Evolutionary conservation across 306 rosid genomes (phyloP), one percentile per base, ranked within the genome.

Genomic region (peach (Prunus persica)): DNA sequence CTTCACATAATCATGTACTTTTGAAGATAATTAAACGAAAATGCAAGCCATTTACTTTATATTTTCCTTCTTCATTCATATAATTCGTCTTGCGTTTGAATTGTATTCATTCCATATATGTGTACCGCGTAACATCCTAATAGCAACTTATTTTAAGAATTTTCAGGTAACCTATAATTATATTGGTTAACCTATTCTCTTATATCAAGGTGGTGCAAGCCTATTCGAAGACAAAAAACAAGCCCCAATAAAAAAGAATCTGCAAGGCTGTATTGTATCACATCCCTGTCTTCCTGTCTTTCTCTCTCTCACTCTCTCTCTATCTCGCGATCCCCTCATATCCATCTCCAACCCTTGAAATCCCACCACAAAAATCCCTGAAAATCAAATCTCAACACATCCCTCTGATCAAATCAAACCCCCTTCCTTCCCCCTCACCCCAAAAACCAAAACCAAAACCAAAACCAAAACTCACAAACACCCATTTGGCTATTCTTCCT

Each of bases 371-470:
- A 28, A 24, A 43, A 41, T 7, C 67, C 14, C 46, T 4, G 2
- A 10, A 41, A 41, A 72, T 22, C 22, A 56, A 34, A 20, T 22
- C 66, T 19, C 69, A 19, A 16, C 69, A 11, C 34, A 13, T 51
- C 32, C 82, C 67, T 71, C 76, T 15, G 76, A 75, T 75, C 84
- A 71, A 32, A 30, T 52, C 75, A 28, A 60, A 60, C 16, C 19
- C 62, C 20, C 62, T 56, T 56, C 25, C 62, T 25, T 38, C 62
- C 60, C 9, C 28, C 62, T 9, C 27, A 20, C 62, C 28, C 62
- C 63, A 38, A 52, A 52, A 15, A 52, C 8, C 57, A 52, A 52
- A 52, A 51, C 8, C 57, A 52, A 52, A 52, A 51, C 8, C 56
- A 51, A 51, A 51, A 16, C 19, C 15, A 52, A 52, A 52, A 50